phyloP scores from a whole-genome alignment of 257 asterid species.

The Scutellaria minor region DNA sequence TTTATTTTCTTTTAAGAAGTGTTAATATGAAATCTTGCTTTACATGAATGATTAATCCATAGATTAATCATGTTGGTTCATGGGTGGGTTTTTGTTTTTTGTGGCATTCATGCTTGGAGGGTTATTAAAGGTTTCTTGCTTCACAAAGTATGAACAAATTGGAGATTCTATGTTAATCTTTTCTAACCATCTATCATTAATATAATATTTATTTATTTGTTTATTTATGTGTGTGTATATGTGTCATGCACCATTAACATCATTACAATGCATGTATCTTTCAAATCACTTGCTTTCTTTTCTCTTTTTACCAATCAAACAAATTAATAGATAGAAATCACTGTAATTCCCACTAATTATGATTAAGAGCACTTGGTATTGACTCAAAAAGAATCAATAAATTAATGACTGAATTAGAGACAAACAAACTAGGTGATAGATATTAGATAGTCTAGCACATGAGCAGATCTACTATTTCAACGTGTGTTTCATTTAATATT shows the following conservation, averaged over 20 bases:
- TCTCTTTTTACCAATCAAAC: conserved; percentile 19
- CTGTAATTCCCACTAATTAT: conserved; percentile 30
- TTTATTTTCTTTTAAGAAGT: conserved; percentile 5
- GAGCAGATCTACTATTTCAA: too few relatives aligned
- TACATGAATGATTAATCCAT: conserved; percentile 30
- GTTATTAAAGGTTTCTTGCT: conserved; percentile 54
- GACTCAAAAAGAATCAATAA: background rate
- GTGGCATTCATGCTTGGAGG: conserved; percentile 47
- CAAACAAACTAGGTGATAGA: background rate
- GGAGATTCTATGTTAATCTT: conserved; percentile 50
- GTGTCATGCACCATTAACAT: conserved; percentile 33
- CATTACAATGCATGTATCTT: conserved; percentile 50
- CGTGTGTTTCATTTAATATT: too few relatives aligned
- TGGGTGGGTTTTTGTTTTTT: conserved; percentile 39
- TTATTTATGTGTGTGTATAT: conserved; percentile 15
- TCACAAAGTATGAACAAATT: conserved; percentile 60
- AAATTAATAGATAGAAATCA: conserved; percentile 3
- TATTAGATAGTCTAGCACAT: too few relatives aligned
- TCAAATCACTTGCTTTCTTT: conserved; percentile 46
- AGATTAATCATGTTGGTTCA: conserved; percentile 38
- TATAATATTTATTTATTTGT: background rate
- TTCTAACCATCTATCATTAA: conserved; percentile 24
- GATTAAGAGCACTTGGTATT: conserved; percentile 18
- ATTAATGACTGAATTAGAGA: background rate
- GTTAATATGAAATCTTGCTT: conserved; percentile 27